Base-by-base conservation (phyloP, 192 early-diverging fungal species). In the Backusella sp. region DNA sequence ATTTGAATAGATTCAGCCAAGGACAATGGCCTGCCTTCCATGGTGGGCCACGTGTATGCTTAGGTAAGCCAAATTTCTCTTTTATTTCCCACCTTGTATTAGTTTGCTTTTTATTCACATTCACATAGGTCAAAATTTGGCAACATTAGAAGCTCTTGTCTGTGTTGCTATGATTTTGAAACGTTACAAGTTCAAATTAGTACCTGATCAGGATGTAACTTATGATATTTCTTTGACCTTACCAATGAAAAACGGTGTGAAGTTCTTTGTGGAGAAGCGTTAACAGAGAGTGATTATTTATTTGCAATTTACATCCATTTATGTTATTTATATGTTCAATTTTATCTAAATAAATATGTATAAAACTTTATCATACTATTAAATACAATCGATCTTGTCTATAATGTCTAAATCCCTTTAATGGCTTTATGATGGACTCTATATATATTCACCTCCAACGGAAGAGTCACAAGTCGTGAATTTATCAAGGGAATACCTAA, bases 21-120 rank as follows among this genome's bases (percentile, higher is more conserved):
- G 87, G 76, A 72, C 84, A 87, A 74, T 90, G 83, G 72, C 79
- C 87, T 30, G 85, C 80, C n/a, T 91, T 91, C 83, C 82, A 91
- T 66, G 86, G 83, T 35, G 90, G 88, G 37, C 90, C 90, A 41
- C 77, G 73, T 52, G 72, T 76, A 4, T 80, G 74, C 37, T 36
- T 79, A 32, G 73, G 73, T 74, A 73, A 65, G 37, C n/a, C 2
- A 7, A 23, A 8, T 8, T 53, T 53, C 23, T 3, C 3, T 32
- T 32, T 32, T 32, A 32, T 3, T 32, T 49, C 19, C 4, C 19
- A 21, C n/a, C 6, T 53, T 53, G 15, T 23, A 7, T 9, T 21
- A 6, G 2, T 53, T 53, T 8, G 7, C 6, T 53, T 53, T 23
- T 53, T 21, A 53, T 17, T 53, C 52, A 21, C n/a, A 2, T n/a